Evolutionary conservation across 164 flowering plant species (phyloP), one percentile per base, ranked within the genome.

Genomic region (Nelumbo lutea): DNA sequence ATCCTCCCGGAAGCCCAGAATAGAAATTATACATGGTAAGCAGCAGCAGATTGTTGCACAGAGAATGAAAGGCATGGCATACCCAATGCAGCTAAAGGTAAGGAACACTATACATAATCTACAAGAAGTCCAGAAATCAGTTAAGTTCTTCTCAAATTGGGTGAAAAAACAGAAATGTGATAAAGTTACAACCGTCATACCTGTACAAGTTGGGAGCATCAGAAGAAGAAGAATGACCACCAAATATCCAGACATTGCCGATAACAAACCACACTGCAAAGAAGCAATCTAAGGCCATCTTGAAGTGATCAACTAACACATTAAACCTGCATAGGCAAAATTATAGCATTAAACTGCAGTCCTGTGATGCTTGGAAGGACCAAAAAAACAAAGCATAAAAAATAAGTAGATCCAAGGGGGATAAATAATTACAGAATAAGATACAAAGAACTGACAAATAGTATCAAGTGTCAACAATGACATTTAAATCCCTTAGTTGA

Each of bases 41-140:
- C 98, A 95, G 80, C 97, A 95, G 79, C 98, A 95, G 64, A 95
- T 87, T 47, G 89, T 88, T 59, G 95, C 88, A 75, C 96, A 95
- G 42, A 92, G 78, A 70, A 95, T 89, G 79, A 95, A 92, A 11
- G 90, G 98, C 98, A 95, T 90, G 8, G 97, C 98, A 68, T 95
- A 95, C 11, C 97, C 98, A 44, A 95, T 88, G 75, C 97, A 92
- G 83, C 97, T 92, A 62, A 95, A 77, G 53, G 90, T 84, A 75
- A 95, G 93, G 79, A 90, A 92, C 68, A 87, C 97, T 72, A 95
- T 78, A 83, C 97, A 95, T 76, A 95, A 77, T 87, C 98, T 95
- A 89, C 82, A 72, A 60, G 65, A 9, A 61, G 9, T 64, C 15
- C 50, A 58, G 67, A n/a, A 70, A 56, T 27, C 3, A 44, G 6